Base-by-base conservation (phyloP, 192 early-diverging fungal genomes). In the Coemansia sp. region DNA sequence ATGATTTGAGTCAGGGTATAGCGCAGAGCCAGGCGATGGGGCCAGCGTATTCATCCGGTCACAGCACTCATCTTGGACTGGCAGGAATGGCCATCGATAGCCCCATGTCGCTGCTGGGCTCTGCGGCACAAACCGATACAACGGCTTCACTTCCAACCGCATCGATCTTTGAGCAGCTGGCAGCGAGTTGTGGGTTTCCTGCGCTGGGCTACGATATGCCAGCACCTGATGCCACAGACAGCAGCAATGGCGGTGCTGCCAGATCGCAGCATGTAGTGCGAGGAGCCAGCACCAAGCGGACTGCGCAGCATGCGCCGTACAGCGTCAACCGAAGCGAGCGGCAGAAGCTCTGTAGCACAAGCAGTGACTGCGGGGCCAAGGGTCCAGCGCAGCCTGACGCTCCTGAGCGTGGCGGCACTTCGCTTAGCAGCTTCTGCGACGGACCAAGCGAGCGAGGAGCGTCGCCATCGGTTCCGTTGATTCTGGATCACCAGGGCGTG, bases 381-480 rank as follows among this genome's bases (percentile, higher is more conserved):
- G 11, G 14, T 3, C 42, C 15, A 5, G 36, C 14, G 9, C 34
- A n/a, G 14, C 12, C 11, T 11, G 17, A 25, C 17, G 3, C 28
- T 14, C 38, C 52, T 2, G 19, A 51, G 8, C 57, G 51, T 19
- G 46, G 20, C 22, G 28, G 62, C 14, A 56, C 62, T 17, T 64
- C 62, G 52, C 62, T 64, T 11, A 56, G 62, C 40, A 59, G 62
- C 60, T 38, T 14, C 20, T 42, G 66, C 62, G 63, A 63, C 28
- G 22, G 21, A 12, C 28, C 59, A 7, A 37, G 65, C 50, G 59
- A 56, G 57, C 66, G 62, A 0, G 54, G 58, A 21, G 48, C 54
- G 2, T 74, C 78, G 6, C 78, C 72, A 17, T 74, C 78, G 20
- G 61, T 74, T 4, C 72, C 78, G 10, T 62, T 74, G 14, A 62